phyloP scores from a whole-genome alignment of 106 monocot species.

The Dendrobium officinale region DNA sequence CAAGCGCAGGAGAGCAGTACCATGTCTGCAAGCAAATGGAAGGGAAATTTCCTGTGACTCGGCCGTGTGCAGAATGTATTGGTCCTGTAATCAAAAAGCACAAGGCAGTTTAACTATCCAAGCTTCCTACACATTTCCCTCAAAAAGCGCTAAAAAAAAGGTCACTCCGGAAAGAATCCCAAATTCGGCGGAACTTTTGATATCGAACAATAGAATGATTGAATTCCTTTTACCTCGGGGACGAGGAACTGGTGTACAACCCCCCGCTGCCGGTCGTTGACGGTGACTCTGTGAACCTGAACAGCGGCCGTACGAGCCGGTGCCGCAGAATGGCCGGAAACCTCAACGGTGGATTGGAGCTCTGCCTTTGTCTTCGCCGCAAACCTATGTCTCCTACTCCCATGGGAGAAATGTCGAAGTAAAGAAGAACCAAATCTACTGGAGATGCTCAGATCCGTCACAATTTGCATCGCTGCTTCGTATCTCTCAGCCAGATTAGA shows the following conservation, averaged over 20 bases:
- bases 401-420: background rate
- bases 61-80: slow-evolving; percentile 87
- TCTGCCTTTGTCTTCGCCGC: background rate
- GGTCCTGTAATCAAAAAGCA: slow-evolving; percentile 46
- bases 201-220: background rate
- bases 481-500: background rate
- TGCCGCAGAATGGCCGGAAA: background rate
- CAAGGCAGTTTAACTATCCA: background rate
- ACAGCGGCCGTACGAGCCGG: background rate
- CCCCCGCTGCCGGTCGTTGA: slow-evolving; percentile 76
- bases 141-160: no score
- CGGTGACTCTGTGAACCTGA: slow-evolving; percentile 64
- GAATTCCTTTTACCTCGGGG: slow-evolving; percentile 50
- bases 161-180: background rate
- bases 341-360: background rate
- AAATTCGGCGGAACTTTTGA: background rate
- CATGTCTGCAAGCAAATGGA: slow-evolving; percentile 94
- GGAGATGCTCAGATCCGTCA: background rate
- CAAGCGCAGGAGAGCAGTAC: slow-evolving; percentile 24
- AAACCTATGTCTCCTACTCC: background rate
- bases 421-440: background rate
- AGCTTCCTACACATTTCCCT: background rate
- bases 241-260: slow-evolving; percentile 82
- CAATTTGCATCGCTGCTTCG: background rate
- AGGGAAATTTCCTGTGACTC: slow-evolving; percentile 75